These are phyloP conservation scores for Dactylellina parvicollis DNA, from an alignment of 2,329 filamentous ascomycete genomes.

Conservation along the genomic window DNA sequence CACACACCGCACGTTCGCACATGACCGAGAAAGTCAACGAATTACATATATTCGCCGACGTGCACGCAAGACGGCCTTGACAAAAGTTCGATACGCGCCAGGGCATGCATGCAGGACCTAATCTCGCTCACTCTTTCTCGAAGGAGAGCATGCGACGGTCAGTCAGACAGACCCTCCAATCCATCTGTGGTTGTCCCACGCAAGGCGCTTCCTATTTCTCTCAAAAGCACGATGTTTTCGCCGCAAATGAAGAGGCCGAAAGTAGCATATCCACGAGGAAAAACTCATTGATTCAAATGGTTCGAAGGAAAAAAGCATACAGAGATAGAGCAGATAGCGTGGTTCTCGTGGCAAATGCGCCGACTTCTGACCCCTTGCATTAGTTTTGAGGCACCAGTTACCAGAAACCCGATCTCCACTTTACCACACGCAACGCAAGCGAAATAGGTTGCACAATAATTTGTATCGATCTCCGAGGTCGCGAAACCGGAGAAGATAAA, in stretches of 20 bases:
- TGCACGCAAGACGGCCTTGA: slow-evolving; percentile 21
- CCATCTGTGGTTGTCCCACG: background rate
- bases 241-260: slow-evolving; percentile 43
- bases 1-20: slow-evolving; percentile 35
- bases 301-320: slow-evolving; percentile 23
- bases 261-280: background rate
- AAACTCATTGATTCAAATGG: background rate
- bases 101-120: slow-evolving; percentile 42
- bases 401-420: slow-evolving; percentile 20
- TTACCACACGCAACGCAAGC: slow-evolving; percentile 51
- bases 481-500: background rate
- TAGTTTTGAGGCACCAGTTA: slow-evolving; percentile 27
- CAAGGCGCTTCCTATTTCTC: slow-evolving; percentile 35
- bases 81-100: slow-evolving; percentile 40
- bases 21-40: slow-evolving; percentile 48
- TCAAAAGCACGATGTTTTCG: slow-evolving; percentile 13
- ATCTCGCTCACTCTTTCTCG: slow-evolving; percentile 47
- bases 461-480: background rate
- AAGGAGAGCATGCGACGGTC: slow-evolving; percentile 40
- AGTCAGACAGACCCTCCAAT: slow-evolving; percentile 18
- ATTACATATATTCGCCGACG: slow-evolving; percentile 48
- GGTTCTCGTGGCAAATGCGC: slow-evolving; percentile 40
- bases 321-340: slow-evolving; percentile 10
- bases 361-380: slow-evolving; percentile 32
- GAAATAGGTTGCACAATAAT: slow-evolving; percentile 7